Conservation (phyloP, 2,329 filamentous ascomycete genomes). For the Fusarium agapanthi region DNA sequence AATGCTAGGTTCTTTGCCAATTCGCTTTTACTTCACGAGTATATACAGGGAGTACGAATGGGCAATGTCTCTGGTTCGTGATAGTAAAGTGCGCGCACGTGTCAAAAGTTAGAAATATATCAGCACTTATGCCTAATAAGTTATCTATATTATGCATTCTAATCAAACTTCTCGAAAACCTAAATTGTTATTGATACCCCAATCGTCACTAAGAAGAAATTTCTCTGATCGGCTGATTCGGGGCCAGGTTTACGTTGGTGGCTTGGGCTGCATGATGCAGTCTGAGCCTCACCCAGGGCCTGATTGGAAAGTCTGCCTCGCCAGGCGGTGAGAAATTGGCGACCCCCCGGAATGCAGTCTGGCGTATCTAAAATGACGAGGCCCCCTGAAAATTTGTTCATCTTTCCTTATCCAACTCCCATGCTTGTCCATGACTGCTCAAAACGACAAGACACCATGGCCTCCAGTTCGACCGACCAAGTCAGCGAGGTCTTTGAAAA, state of each 20-base stretch:
- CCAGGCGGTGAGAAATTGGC: not conserved
- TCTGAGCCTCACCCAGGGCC: not conserved
- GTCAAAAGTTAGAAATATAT: too few relatives aligned
- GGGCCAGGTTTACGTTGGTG: not conserved
- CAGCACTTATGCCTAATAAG: too few relatives aligned
- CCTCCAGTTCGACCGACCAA: not conserved
- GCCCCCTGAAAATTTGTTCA: too few relatives aligned
- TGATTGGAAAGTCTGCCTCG: not conserved
- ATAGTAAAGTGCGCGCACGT: too few relatives aligned
- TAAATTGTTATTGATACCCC: too few relatives aligned
- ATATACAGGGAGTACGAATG: too few relatives aligned
- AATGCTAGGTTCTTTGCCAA: too few relatives aligned
- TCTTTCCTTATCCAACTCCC: accelerated
- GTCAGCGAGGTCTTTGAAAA: not conserved
- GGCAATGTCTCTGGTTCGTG: too few relatives aligned
- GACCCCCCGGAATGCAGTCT: not conserved
- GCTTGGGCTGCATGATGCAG: not conserved
- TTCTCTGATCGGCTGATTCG: not conserved
- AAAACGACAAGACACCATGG: accelerated
- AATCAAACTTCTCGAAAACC: too few relatives aligned
- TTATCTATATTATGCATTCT: too few relatives aligned
- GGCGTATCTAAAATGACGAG: not conserved
- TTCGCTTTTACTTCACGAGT: too few relatives aligned
- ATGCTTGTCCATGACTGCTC: accelerated
- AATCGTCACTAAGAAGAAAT: not conserved